Percentiles rank a stretch among this genome's conserved stretches.
Conservation (phyloP, 441 rosid genomes). For the Erodium moschatum region DNA sequence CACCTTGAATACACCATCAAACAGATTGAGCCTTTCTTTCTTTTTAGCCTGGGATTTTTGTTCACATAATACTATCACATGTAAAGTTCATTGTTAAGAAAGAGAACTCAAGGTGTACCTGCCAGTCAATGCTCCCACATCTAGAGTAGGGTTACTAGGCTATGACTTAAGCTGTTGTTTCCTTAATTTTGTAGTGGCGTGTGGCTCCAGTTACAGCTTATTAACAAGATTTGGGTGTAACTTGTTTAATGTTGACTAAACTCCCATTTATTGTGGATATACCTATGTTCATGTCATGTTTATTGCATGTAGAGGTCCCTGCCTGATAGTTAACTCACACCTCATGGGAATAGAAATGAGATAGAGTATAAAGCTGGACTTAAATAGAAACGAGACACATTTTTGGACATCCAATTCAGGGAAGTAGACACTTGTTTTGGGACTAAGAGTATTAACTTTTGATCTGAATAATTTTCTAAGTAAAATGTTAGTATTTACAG, state of each 20-base stretch:
- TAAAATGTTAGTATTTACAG: slow-evolving; percentile 38
- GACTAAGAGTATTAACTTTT: neutral
- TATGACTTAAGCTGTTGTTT: neutral
- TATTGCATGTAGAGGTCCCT: neutral
- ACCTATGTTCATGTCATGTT: neutral
- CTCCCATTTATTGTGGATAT: neutral
- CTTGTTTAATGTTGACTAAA: neutral
- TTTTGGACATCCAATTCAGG: neutral
- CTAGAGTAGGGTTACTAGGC: neutral
- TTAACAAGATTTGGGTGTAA: neutral
- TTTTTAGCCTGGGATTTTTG: too few relatives aligned
- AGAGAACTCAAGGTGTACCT: slow-evolving; percentile 37
- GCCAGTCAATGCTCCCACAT: slow-evolving; percentile 31
- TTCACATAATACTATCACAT: too few relatives aligned
- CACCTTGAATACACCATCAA: too few relatives aligned
- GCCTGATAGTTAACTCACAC: neutral
- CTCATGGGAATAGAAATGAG: too few relatives aligned
- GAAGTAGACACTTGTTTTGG: neutral
- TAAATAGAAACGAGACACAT: neutral
- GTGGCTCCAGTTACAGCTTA: neutral
- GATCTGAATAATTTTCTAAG: slow-evolving; percentile 11
- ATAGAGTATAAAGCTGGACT: neutral
- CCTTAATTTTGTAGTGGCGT: neutral
- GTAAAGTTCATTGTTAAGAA: too few relatives aligned
- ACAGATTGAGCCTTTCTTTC: too few relatives aligned